Conservation (phyloP, 148 eudicot genomes). For the Bassia scoparia region DNA sequence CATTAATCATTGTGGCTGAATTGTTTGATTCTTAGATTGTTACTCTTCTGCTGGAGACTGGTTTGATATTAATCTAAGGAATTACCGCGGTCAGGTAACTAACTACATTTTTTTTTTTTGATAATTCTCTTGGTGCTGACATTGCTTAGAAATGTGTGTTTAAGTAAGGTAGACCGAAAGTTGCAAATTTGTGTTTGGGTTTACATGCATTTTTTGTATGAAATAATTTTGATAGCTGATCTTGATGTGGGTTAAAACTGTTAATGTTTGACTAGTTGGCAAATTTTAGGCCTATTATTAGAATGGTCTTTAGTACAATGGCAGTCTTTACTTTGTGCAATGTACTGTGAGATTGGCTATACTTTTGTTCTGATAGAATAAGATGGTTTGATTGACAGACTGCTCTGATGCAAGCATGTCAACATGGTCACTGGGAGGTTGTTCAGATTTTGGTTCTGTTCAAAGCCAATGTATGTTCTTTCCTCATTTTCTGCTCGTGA, state of each 20-base stretch:
- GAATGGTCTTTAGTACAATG: not conserved
- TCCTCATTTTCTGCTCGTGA: slow-evolving; percentile 3
- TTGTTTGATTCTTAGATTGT: slow-evolving; percentile 55
- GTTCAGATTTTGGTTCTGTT: slow-evolving; percentile 73
- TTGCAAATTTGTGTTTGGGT: not conserved
- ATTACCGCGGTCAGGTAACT: slow-evolving; percentile 91
- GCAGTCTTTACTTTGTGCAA: slow-evolving; percentile 8
- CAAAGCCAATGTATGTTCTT: slow-evolving; percentile 72
- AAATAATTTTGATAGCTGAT: not conserved
- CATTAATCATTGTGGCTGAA: slow-evolving; percentile 14
- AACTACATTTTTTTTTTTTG: not conserved
- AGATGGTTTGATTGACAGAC: slow-evolving; percentile 47
- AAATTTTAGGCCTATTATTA: not conserved
- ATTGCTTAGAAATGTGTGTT: slow-evolving; percentile 13
- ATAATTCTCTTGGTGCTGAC: not conserved
- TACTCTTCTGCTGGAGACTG: slow-evolving; percentile 74
- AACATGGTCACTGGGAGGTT: slow-evolving; percentile 97
- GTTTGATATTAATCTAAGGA: slow-evolving; percentile 86
- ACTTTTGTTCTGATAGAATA: not conserved
- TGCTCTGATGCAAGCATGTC: slow-evolving; percentile 99
- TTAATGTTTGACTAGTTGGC: not conserved
- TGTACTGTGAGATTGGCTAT: slow-evolving; percentile 10
- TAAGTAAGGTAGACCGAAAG: not conserved
- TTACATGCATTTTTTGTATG: not conserved
- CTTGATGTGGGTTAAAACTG: not conserved